These are phyloP conservation scores for Phaeophleospora eucalypticola DNA, from an alignment of 2,329 filamentous ascomycete species.

Conservation along the genomic window DNA sequence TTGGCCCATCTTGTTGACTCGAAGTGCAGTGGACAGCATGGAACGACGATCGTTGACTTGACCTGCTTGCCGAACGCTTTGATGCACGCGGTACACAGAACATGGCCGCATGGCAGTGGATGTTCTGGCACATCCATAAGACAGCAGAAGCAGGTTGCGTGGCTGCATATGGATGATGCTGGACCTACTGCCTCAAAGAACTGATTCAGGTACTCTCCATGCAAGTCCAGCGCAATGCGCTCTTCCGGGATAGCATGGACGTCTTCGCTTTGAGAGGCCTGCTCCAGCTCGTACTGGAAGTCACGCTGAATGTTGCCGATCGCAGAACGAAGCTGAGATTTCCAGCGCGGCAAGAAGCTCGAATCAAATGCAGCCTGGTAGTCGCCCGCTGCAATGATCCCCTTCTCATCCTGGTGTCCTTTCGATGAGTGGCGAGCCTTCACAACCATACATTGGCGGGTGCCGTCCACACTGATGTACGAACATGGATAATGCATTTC, in stretches of 20 bases:
- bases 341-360: conserved; percentile 29
- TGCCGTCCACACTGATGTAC: conserved; percentile 33
- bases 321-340: conserved; percentile 28
- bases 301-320: conserved; percentile 28
- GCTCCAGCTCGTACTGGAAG: conserved; percentile 32
- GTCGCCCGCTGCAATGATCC: conserved; percentile 42
- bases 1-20: conserved; percentile 33
- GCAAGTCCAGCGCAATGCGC: conserved; percentile 28
- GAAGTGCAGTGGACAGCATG: conserved; percentile 35
- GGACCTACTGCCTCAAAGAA: conserved; percentile 42
- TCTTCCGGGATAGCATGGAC: conserved; percentile 29
- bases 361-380: conserved; percentile 38
- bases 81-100: conserved; percentile 43
- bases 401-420: conserved; percentile 42
- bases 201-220: conserved; percentile 29
- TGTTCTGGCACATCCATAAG: conserved; percentile 43
- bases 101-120: conserved; percentile 44
- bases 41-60: conserved; percentile 25
- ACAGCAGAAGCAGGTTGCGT: conserved; percentile 46
- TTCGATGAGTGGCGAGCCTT: conserved; percentile 32
- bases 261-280: conserved; percentile 25
- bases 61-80: conserved; percentile 32
- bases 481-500: conserved; percentile 47
- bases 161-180: conserved; percentile 29
- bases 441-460: conserved; percentile 30